These are phyloP conservation scores for Moesziomyces sp. DNA, from an alignment of 1,284 basidiomycete species.

Conservation along the genomic window DNA sequence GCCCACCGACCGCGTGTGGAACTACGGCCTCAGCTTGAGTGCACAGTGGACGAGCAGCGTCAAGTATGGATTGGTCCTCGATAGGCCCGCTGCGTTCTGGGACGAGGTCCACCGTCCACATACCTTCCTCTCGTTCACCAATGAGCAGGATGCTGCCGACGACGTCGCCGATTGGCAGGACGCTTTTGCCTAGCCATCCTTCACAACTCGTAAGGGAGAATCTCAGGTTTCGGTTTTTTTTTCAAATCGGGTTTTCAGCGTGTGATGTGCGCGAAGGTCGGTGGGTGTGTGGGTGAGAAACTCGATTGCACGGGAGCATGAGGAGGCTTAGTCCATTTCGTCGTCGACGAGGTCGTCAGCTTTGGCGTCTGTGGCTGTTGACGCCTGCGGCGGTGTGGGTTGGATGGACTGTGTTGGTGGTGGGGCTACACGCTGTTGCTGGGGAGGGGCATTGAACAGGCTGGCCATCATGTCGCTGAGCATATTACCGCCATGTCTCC, in stretches of 20 bases:
- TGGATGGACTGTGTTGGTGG: not conserved
- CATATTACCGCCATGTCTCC: slow-evolving; percentile 41
- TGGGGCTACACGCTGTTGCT: not conserved
- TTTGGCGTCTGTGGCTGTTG: slow-evolving; percentile 3
- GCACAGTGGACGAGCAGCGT: slow-evolving; percentile 89
- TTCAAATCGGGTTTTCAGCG: not conserved
- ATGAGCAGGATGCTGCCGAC: slow-evolving; percentile 30
- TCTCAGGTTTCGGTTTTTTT: not conserved
- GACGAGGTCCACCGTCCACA: slow-evolving; percentile 86
- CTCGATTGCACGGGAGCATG: not conserved
- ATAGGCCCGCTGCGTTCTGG: slow-evolving; percentile 94
- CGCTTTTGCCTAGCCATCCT: slow-evolving; percentile 50
- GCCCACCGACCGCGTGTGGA: slow-evolving; percentile 58
- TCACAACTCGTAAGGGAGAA: not conserved
- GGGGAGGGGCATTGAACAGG: slow-evolving; percentile 32
- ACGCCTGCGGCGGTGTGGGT: not conserved
- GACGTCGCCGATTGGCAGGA: slow-evolving; percentile 62
- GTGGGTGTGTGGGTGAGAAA: not conserved
- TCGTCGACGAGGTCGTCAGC: slow-evolving; percentile 49
- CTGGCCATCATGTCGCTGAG: slow-evolving; percentile 57
- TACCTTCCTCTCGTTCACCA: slow-evolving; percentile 66
- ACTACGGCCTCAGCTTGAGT: slow-evolving; percentile 73
- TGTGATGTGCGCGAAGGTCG: too few relatives aligned
- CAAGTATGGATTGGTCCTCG: slow-evolving; percentile 85
- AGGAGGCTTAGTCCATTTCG: slow-evolving; percentile 38